Evolutionary conservation across 2,329 filamentous ascomycete genomes (phyloP).

Genomic region (Bipolaris gigantea): DNA sequence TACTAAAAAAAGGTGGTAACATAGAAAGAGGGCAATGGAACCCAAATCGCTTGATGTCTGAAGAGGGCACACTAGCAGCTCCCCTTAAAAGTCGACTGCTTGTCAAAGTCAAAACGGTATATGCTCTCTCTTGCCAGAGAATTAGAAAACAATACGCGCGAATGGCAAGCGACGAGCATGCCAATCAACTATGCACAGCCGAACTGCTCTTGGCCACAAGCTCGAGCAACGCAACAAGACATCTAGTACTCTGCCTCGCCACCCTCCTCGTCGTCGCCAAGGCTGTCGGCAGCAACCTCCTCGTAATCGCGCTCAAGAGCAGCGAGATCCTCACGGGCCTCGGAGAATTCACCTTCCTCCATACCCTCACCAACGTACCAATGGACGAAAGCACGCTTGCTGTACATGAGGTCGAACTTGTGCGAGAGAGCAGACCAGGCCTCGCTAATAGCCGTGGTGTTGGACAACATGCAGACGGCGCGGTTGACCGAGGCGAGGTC

Average conservation of each 20-base stretch:
- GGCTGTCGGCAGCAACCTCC: conserved; percentile 93
- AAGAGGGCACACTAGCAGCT: conserved; percentile 19
- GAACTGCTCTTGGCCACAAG: conserved; percentile 24
- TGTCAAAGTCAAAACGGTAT: conserved; percentile 20
- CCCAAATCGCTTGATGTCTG: conserved; percentile 31
- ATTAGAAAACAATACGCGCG: conserved; percentile 18
- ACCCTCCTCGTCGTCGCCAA: conserved; percentile 82
- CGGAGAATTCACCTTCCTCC: conserved; percentile 99
- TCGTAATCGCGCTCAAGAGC: conserved; percentile 96
- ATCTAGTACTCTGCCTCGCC: conserved; percentile 87
- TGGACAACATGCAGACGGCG: conserved; percentile 98
- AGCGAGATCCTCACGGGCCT: conserved; percentile 97
- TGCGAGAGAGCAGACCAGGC: conserved; percentile 93
- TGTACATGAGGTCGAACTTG: conserved; percentile 99
- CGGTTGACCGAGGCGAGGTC: conserved; percentile 98
- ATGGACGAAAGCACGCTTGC: conserved; percentile 99
- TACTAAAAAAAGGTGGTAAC: conserved; percentile 30
- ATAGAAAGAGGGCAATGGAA: conserved; percentile 31
- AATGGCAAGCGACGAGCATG: conserved; percentile 24
- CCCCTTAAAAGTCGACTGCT: conserved; percentile 26
- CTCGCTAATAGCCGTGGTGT: conserved; percentile 98
- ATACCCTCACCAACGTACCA: conserved; percentile 99
- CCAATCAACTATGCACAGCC: conserved; percentile 35
- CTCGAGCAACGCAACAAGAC: conserved; percentile 21
- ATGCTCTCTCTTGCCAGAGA: conserved; percentile 3